Conservation (phyloP, 1,284 basidiomycete genomes). For the Boletellus dicymbophilus region DNA sequence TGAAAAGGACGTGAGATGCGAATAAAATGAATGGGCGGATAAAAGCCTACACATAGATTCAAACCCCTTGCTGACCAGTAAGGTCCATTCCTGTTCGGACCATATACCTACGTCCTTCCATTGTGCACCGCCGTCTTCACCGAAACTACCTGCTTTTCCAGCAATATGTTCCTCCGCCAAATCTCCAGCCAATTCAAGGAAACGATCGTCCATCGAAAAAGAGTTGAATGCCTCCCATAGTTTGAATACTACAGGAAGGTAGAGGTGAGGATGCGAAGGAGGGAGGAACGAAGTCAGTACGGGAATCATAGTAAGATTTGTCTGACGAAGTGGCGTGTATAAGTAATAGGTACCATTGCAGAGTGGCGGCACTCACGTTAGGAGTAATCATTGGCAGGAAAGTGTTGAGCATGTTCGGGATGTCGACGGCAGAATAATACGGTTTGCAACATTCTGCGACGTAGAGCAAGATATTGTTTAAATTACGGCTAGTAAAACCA, state of each 20-base stretch:
- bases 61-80: conserved; percentile 86
- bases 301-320: conserved; percentile 65
- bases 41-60: conserved; percentile 77
- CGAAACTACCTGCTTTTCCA: conserved; percentile 53
- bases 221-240: conserved; percentile 90
- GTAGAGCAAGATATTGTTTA: conserved; percentile 45
- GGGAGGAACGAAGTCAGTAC: conserved; percentile 80
- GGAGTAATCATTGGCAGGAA: conserved; percentile 54
- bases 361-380: conserved; percentile 22
- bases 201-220: conserved; percentile 77
- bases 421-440: conserved; percentile 91
- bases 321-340: conserved; percentile 38
- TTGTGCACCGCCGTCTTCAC: conserved; percentile 51
- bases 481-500: conserved; percentile 25
- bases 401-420: conserved; percentile 86
- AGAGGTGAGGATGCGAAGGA: conserved; percentile 63
- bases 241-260: conserved; percentile 75
- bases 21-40: not conserved
- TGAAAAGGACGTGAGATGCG: conserved; percentile 49
- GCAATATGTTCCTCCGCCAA: conserved; percentile 80
- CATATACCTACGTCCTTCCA: conserved; percentile 90
- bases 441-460: conserved; percentile 81
- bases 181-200: conserved; percentile 80
- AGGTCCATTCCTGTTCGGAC: conserved; percentile 83
- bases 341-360: not conserved